phyloP scores from a whole-genome alignment of 257 asterid genomes.

The Coffea canephora region DNA sequence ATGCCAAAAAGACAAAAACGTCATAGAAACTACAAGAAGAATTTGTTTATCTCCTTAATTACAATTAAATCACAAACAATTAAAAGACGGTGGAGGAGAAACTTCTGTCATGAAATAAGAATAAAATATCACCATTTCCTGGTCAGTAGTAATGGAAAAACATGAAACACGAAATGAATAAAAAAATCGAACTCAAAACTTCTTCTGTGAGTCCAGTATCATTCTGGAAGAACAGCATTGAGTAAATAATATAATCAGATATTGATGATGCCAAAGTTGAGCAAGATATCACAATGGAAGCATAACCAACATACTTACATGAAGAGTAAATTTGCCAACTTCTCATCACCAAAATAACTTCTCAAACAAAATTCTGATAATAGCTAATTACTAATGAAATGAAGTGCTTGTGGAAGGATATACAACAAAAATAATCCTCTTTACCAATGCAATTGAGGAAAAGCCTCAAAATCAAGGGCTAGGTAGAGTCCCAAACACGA shows the following conservation, averaged over 20 bases:
- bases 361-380: too few relatives aligned
- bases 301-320: not conserved
- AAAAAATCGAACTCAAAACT: too few relatives aligned
- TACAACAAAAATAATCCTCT: not conserved
- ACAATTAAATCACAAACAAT: too few relatives aligned
- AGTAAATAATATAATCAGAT: not conserved
- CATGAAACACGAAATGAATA: not conserved
- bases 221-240: not conserved
- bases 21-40: too few relatives aligned
- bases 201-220: not conserved
- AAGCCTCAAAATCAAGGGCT: not conserved
- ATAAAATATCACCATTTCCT: not conserved
- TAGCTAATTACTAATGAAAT: too few relatives aligned
- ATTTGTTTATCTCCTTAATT: not conserved
- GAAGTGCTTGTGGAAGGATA: not conserved
- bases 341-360: not conserved
- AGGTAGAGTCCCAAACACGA: too few relatives aligned
- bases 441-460: not conserved
- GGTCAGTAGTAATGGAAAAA: not conserved
- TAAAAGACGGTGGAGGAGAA: not conserved
- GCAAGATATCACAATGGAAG: not conserved
- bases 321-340: not conserved
- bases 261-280: not conserved
- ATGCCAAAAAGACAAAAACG: not conserved
- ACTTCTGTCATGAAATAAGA: not conserved